Base-by-base conservation (phyloP, 441 rosid species). In the Biscutella laevigata region DNA sequence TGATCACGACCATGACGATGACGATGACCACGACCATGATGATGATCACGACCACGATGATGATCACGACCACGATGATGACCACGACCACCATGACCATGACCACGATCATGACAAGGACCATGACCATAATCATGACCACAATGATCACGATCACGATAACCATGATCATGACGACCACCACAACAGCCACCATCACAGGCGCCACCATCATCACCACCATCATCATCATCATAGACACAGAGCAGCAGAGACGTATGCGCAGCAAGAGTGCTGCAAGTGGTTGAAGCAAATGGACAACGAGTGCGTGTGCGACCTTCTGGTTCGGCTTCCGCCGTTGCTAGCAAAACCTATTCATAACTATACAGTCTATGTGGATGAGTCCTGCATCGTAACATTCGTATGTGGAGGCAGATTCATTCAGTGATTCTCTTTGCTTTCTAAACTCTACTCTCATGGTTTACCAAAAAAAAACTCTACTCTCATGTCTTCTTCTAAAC, bases 291-390 rank as follows among this genome's bases (percentile, higher is more conserved):
- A 72, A 54, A 27, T 83, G 41, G 86, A 83, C 4, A 51, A 59
- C 12, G 78, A 73, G 49, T 83, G 91, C 25, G 84, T 76, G 15
- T 83, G 87, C 38, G 77, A 73, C 30, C 39, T 80, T 47, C 62
- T 80, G 19, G 68, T 64, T 57, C 75, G 50, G 39, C 61, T 80
- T 58, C 84, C 87, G 0, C 46, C 71, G 37, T 73, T 80, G 55
- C 81, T 80, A 16, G 67, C 91, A 0, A 78, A 54, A 73, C 84
- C 82, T 4, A 12, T 44, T 13, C 91, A 83, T 49, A 16, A 47
- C 30, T 83, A 66, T 62, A 67, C 70, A 9, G 59, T 83, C 29
- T 14, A 28, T 30, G 78, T 78, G 12, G 75, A 57, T 37, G 71
- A 61, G 4, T 15, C 75, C 0, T 83, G 91, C 67, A 52, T 48